Base-by-base conservation (phyloP, 176 grass and related monocot genomes). In the Ensete ventricosum region DNA sequence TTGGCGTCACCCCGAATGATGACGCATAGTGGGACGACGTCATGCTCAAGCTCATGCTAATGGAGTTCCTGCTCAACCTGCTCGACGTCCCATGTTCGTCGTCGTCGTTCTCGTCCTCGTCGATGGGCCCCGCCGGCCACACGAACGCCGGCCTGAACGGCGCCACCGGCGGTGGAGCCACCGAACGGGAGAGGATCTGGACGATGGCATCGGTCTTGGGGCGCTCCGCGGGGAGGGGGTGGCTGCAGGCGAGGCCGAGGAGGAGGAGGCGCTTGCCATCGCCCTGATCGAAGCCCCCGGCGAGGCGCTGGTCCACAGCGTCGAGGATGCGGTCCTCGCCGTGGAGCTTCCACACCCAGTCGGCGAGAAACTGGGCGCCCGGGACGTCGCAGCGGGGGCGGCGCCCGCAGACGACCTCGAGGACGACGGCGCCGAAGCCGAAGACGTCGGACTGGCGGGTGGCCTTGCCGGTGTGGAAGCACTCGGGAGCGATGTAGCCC, bases 401-500 rank as follows among this genome's bases (percentile, higher is more conserved):
- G 20, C 78, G 82, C 0, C 89, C 82, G 25, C 80, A 81, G 43
- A 87, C 82, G 80, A 76, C 57, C 82, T 85, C 89, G 17, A 91
- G 82, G 34, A 91, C 77, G 20, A 91, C 82, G 17, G 85, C 89
- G 2, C 89, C 85, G 57, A 87, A 87, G 8, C 82, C 85, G 17
- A 76, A 87, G 20, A 87, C 73, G 64, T 91, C 89, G 9, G 85
- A 87, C 55, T 82, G 48, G 14, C 85, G 74, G 14, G 88, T 67
- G 24, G 79, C 82, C 85, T 72, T 82, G 78, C 67, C 81, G 1
- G 53, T 81, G 9, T 79, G 60, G 52, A 66, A 77, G 79, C 85
- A 90, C 70, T 95, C 91, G 0, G 89, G 92, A 8, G 92, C 86
- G 66, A 96, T 79, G 84, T 89, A 96, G 0, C 86, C 92, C 14